Percentiles rank a stretch among this genome's conserved stretches.
phyloP scores from a whole-genome alignment of 352 stramenopile species.

The Globisporangium nodosum region DNA sequence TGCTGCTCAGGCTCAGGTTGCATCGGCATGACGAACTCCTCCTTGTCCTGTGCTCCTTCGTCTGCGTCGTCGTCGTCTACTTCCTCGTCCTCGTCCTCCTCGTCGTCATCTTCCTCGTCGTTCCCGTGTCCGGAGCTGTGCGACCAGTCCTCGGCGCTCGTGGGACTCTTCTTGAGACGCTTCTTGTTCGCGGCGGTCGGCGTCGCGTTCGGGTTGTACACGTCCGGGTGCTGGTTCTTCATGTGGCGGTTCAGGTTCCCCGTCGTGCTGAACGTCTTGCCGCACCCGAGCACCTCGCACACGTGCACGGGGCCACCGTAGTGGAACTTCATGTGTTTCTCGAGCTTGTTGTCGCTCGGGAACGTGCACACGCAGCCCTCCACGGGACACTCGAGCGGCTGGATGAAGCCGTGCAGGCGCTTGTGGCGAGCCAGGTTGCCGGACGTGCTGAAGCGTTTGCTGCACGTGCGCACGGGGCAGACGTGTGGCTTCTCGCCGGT shows the following conservation, averaged over 20 bases:
- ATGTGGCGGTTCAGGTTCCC: conserved; percentile 45
- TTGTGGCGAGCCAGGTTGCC: conserved; percentile 52
- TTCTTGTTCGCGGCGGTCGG: neutral
- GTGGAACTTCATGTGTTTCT: conserved; percentile 49
- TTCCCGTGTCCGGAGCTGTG: conserved; percentile 6
- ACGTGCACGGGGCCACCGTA: conserved; percentile 31
- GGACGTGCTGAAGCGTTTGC: conserved; percentile 49
- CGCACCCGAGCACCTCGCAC: conserved; percentile 23
- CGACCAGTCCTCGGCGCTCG: conserved; percentile 11
- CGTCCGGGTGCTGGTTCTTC: conserved; percentile 6
- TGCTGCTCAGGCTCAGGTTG: neutral
- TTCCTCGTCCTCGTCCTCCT: neutral
- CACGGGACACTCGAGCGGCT: conserved; percentile 28
- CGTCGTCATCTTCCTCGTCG: neutral
- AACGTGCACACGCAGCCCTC: conserved; percentile 33
- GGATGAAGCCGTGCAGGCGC: conserved; percentile 38
- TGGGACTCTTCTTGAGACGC: conserved; percentile 8
- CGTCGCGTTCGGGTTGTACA: conserved; percentile 10
- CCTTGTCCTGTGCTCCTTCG: neutral
- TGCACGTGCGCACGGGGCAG: conserved; percentile 36
- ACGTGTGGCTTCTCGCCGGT: conserved; percentile 50
- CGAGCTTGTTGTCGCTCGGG: conserved; percentile 33
- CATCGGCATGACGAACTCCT: neutral
- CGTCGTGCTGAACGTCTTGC: conserved; percentile 46
- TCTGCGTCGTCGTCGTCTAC: neutral